Base-by-base conservation (phyloP, 2,329 filamentous ascomycete genomes). In the Hortaea werneckii region DNA sequence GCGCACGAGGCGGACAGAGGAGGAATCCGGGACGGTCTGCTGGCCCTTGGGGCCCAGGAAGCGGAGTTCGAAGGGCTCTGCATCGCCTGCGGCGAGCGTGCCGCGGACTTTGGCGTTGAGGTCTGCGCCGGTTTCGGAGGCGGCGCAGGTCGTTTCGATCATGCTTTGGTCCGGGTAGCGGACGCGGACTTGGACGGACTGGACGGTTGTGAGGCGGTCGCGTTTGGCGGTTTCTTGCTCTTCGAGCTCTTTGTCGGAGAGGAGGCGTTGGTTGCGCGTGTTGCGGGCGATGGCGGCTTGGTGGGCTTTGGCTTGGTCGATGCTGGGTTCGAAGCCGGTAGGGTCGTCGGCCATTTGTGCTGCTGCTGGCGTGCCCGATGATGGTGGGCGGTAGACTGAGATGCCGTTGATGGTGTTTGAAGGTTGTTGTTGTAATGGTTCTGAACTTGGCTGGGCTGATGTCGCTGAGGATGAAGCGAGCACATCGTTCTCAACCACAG, bases 101-200 rank as follows among this genome's bases (percentile, higher is more conserved):
- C 72, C 72, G 43, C 80, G 74, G 12, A 95, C 85, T 52, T 84
- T 87, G 10, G 73, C 70, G 66, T 96, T 87, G 1, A 98, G 70
- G 42, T 78, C 76, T 3, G 75, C 72, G 1, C 82, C 84, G 0
- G 85, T 87, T 44, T 89, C 82, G 1, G 71, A 63, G 13, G 79
- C 78, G 1, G 73, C 75, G 54, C 94, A 80, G n/a, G 74, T 76
- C 67, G 82, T 82, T 43, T 87, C 79, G 29, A 88, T 79, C 44
- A 82, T 80, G 47, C 81, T 85, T 55, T 89, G 85, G 61, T 96
- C 89, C 0, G 90, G 90, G 56, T 95, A 89, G 27, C 89, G 83
- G 41, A 95, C 77, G 53, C 85, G 87, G 52, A 96, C 74, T 28
- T 79, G 75, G 29, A 94, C 77, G 29, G 78, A 77, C 42, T 77